These are phyloP conservation scores for Passalora sequoiae DNA, from an alignment of 2,329 filamentous ascomycete genomes.

Conservation along the genomic window DNA sequence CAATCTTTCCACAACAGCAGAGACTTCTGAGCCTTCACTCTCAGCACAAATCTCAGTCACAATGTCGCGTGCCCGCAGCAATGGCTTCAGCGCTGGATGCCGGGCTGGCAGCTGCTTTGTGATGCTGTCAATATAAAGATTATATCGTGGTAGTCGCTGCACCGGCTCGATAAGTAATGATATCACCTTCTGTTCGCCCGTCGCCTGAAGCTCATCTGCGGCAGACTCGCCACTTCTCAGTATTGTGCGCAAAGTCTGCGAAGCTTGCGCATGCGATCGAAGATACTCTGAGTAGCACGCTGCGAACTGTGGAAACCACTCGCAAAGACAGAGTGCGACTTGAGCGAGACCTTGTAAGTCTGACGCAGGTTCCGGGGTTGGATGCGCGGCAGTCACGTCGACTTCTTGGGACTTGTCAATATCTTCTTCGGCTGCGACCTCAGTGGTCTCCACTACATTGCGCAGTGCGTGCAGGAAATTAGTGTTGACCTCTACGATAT, in stretches of 20 bases:
- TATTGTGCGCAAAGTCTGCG: constrained; percentile 71
- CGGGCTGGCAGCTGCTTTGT: constrained; percentile 76
- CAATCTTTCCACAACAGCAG: constrained; percentile 67
- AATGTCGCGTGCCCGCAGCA: constrained; percentile 86
- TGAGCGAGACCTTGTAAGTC: constrained; percentile 58
- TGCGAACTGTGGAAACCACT: constrained; percentile 91
- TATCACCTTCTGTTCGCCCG: constrained; percentile 83
- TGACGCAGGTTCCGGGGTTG: constrained; percentile 55
- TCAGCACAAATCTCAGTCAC: constrained; percentile 96
- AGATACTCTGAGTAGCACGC: constrained; percentile 93
- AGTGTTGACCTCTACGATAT: constrained; percentile 76
- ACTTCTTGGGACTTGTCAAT: constrained; percentile 55
- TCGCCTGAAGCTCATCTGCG: constrained; percentile 70
- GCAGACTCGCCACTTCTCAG: constrained; percentile 73
- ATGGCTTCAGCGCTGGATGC: constrained; percentile 74
- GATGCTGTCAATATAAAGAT: constrained; percentile 93
- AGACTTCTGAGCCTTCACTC: constrained; percentile 67
- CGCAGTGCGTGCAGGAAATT: constrained; percentile 73
- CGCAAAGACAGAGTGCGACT: constrained; percentile 74
- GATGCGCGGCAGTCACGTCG: constrained; percentile 39
- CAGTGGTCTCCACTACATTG: constrained; percentile 72
- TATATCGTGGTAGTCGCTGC: constrained; percentile 89
- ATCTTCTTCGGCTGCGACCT: constrained; percentile 71
- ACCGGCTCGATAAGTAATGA: constrained; percentile 95
- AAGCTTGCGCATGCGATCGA: constrained; percentile 79